A percentile compares a stretch with the other conserved stretches of the same genome.
Evolutionary conservation across 2,329 filamentous ascomycete genomes (phyloP).

Genomic region (Penicillium vulpinum): DNA sequence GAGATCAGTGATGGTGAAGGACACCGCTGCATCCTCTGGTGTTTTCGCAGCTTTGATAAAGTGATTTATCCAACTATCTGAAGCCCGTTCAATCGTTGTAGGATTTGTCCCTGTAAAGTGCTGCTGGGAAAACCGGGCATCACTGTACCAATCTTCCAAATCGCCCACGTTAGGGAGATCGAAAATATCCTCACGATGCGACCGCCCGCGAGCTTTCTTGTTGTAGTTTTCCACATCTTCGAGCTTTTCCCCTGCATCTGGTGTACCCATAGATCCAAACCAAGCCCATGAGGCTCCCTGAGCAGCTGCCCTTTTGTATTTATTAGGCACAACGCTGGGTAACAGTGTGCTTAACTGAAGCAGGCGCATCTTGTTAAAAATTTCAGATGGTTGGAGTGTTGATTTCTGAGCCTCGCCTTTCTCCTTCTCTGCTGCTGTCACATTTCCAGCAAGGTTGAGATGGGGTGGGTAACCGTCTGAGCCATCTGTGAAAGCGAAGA

Average conservation of each 20-base stretch:
- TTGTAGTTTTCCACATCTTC: not conserved
- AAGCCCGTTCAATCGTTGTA: conserved; percentile 8
- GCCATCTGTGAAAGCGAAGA: conserved; percentile 7
- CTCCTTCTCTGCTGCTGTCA: not conserved
- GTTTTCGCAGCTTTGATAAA: conserved; percentile 6
- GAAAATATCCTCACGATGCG: conserved; percentile 2
- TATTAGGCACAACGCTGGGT: not conserved
- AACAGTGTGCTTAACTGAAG: not conserved
- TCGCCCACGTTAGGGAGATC: conserved; percentile 11
- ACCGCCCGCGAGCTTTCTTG: not conserved
- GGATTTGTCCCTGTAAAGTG: conserved; percentile 13
- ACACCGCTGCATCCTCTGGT: not conserved
- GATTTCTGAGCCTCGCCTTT: not conserved
- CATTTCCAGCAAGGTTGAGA: conserved; percentile 2
- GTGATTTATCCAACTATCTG: conserved; percentile 4
- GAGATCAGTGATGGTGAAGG: not conserved
- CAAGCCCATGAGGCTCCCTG: not conserved
- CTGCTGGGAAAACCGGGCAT: conserved; percentile 12
- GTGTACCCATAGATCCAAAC: conserved; percentile 1
- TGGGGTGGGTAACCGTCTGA: conserved; percentile 8
- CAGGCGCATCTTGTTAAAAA: not conserved
- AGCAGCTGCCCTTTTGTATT: not conserved
- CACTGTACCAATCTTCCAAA: conserved; percentile 13
- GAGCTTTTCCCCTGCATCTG: not conserved
- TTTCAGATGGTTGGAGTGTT: not conserved